These are phyloP conservation scores for Warburgia ugandensis DNA, from an alignment of 164 flowering plant genomes.

Conservation along the genomic window DNA sequence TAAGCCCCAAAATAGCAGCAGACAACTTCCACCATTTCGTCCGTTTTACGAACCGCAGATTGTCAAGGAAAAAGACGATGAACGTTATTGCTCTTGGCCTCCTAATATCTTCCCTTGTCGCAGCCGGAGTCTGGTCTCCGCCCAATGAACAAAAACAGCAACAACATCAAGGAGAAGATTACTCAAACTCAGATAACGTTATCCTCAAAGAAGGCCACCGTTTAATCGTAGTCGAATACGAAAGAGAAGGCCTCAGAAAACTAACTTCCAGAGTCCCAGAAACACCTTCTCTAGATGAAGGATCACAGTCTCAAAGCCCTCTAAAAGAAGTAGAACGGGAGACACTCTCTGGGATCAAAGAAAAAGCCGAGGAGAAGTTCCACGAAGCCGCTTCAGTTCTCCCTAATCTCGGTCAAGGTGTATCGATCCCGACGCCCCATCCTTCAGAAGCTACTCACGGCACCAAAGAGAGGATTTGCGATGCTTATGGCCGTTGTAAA, in stretches of 20 bases:
- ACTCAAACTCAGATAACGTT: slow-evolving; percentile 13
- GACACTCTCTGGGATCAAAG: slow-evolving; percentile 1
- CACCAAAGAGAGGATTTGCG: slow-evolving; percentile 47
- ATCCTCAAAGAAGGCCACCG: slow-evolving; percentile 46
- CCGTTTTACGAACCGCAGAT: no score
- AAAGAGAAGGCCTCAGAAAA: slow-evolving; percentile 23
- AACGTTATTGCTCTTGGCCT: slow-evolving; percentile 42
- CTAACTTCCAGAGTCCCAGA: slow-evolving; percentile 27
- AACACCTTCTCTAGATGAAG: not conserved
- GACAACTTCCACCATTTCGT: not conserved
- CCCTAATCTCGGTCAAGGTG: slow-evolving; percentile 25
- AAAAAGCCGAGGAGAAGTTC: slow-evolving; percentile 18
- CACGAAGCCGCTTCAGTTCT: slow-evolving; percentile 21
- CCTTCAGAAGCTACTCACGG: not conserved
- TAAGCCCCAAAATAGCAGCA: no score
- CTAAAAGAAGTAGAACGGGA: no score
- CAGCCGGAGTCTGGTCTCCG: slow-evolving; percentile 49
- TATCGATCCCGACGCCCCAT: not conserved
- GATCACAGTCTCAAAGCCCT: not conserved
- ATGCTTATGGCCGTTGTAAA: slow-evolving; percentile 55
- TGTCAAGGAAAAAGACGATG: slow-evolving; percentile 63
- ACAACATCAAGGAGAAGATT: slow-evolving; percentile 5
- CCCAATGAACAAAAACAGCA: no score
- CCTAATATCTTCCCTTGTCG: slow-evolving; percentile 30
- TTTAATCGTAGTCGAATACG: slow-evolving; percentile 50